A percentile compares a stretch with the other conserved stretches of the same genome.
Conservation (phyloP, 2,329 filamentous ascomycete genomes). For the Sporothrix variecibatus region DNA sequence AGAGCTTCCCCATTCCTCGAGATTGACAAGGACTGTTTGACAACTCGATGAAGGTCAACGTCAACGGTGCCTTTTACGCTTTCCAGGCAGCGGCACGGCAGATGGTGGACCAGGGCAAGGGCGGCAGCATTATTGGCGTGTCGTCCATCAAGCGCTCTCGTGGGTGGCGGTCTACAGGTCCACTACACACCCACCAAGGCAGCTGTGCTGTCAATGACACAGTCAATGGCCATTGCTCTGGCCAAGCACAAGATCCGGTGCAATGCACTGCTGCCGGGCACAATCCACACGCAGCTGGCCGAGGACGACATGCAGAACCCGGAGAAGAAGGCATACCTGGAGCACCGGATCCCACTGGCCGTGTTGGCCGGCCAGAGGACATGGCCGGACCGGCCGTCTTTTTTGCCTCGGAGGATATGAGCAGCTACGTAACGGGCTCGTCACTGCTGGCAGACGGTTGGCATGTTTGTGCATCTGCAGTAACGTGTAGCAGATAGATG, state of each 20-base stretch:
- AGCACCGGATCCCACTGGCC: conserved; percentile 66
- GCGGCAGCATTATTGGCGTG: conserved; percentile 68
- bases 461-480: conserved; percentile 71
- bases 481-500: background rate
- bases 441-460: conserved; percentile 72
- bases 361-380: conserved; percentile 61
- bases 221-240: conserved; percentile 65
- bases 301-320: conserved; percentile 66
- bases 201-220: conserved; percentile 66
- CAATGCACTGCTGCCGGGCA: conserved; percentile 69
- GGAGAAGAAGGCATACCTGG: conserved; percentile 65
- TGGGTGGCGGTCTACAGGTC: conserved; percentile 65
- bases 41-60: conserved; percentile 74
- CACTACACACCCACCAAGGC: conserved; percentile 75
- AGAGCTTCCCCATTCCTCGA: conserved; percentile 83
- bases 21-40: conserved; percentile 70
- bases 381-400: conserved; percentile 71
- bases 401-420: conserved; percentile 64
- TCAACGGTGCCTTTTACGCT: conserved; percentile 82
- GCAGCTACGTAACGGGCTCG: conserved; percentile 66
- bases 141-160: conserved; percentile 54
- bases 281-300: conserved; percentile 68
- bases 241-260: conserved; percentile 67
- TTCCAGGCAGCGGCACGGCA: conserved; percentile 81
- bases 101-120: conserved; percentile 68